phyloP scores from a whole-genome alignment of 371 early-diverging fungal species.

The Saksenaea vasiformis region DNA sequence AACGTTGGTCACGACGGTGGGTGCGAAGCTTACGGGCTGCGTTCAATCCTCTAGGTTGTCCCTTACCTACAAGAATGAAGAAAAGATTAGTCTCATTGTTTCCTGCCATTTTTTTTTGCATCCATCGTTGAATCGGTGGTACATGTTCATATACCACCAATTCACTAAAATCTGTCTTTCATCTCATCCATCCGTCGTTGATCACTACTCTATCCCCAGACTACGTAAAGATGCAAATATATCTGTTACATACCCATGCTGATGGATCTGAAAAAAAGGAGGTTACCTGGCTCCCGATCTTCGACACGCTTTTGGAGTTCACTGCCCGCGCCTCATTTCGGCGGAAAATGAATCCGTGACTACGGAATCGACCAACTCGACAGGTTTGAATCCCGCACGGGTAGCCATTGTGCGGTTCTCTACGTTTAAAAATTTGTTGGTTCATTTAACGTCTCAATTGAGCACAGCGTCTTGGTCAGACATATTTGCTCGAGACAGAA shows the following conservation, averaged over 20 bases:
- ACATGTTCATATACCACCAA: neutral
- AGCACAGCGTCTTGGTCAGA: too few relatives aligned
- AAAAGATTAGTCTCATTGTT: neutral
- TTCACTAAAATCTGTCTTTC: neutral
- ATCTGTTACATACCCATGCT: neutral
- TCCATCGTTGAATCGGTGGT: neutral
- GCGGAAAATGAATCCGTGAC: neutral
- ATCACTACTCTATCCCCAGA: neutral
- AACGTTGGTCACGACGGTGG: conserved; percentile 96
- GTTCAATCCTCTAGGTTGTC: conserved; percentile 98
- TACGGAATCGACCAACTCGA: neutral
- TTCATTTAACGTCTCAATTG: too few relatives aligned
- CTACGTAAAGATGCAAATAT: neutral
- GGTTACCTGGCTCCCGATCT: neutral
- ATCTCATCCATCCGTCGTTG: neutral
- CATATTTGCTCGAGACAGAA: too few relatives aligned
- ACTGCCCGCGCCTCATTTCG: neutral
- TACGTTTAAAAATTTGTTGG: too few relatives aligned
- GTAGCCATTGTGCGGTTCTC: too few relatives aligned
- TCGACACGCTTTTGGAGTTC: neutral
- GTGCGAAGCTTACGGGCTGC: conserved; percentile 99
- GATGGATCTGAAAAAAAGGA: conserved; percentile 6
- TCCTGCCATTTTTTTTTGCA: neutral
- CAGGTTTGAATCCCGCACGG: too few relatives aligned
- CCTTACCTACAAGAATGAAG: conserved; percentile 65